Conservation (phyloP, 768 basidiomycete species). For the Russula sp. region DNA sequence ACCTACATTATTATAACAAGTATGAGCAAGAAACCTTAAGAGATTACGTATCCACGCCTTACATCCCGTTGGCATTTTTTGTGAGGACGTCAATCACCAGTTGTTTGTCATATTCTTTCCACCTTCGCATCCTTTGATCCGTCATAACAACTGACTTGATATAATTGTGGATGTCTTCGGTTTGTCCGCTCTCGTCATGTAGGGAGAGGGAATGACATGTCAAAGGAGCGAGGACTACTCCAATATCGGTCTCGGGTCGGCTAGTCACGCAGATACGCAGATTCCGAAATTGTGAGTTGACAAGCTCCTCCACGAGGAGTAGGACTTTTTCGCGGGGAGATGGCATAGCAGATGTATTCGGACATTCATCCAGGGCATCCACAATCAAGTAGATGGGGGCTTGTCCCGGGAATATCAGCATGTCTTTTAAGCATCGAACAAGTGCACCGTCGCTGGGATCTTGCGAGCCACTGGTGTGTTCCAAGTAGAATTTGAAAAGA, state of each 20-base stretch:
- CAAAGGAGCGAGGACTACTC: background rate
- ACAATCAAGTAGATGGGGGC: background rate
- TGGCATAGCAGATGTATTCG: background rate
- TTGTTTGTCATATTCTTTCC: background rate
- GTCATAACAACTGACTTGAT: background rate
- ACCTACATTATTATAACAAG: background rate
- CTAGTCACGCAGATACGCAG: background rate
- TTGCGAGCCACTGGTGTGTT: background rate
- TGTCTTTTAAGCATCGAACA: background rate
- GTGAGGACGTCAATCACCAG: background rate
- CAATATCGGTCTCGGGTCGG: background rate
- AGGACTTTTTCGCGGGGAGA: background rate
- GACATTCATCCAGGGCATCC: slow-evolving; percentile 2
- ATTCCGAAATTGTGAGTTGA: background rate
- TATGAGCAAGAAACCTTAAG: background rate
- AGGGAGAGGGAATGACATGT: background rate
- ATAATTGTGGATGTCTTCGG: background rate
- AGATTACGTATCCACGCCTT: background rate
- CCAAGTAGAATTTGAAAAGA: background rate
- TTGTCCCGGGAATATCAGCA: background rate
- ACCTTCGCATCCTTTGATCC: background rate
- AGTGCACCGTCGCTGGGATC: background rate
- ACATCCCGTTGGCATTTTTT: background rate
- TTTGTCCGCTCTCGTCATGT: background rate
- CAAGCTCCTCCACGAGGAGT: background rate